Evolutionary conservation across 306 rosid genomes (phyloP), one percentile per base, ranked within the genome.

Genomic region (Rosa persica): DNA sequence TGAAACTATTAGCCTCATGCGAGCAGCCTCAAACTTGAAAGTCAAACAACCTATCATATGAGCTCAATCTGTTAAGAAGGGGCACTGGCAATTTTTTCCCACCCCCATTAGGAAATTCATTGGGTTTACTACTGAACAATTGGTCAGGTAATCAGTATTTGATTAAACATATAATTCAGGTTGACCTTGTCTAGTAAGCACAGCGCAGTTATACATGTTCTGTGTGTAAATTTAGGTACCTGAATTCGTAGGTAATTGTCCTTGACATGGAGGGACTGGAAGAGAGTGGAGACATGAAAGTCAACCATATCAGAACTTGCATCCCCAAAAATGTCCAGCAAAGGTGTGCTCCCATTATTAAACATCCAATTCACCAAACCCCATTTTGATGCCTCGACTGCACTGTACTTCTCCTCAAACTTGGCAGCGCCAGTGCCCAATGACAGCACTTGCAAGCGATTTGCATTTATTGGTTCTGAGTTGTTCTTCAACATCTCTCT

Each of bases 251-350:
- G 86, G 79, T 88, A 88, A 10, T 78, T 81, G 65, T 78, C 65
- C 10, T 76, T 19, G 42, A 66, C 77, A 51, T 74, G 22, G 62
- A 27, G n/a, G 13, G 79, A 66, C 40, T 78, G 85, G 48, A 87
- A 87, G 74, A 87, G 79, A 20, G 89, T 64, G 48, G 86, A 83
- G 12, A 83, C 82, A 20, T 87, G 85, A 25, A 80, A 25, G 38
- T 85, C 91, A 23, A 85, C 91, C 57, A 88, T 66, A 58, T 88
- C 89, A 5, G 86, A 73, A 62, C 83, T 88, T 6, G 89, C 87
- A 25, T 88, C 87, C 0, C 17, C 27, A 25, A 58, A 81, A 13
- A 88, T 36, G 40, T 85, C 89, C 2, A 88, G 27, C 48, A 88
- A 60, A 6, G 91, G 91, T 17, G 79, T 81, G 52, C 77, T 79